Percentiles rank a stretch among this genome's conserved stretches.
phyloP scores from a whole-genome alignment of 2,329 filamentous ascomycete species.

The Metarhizium robertsii region DNA sequence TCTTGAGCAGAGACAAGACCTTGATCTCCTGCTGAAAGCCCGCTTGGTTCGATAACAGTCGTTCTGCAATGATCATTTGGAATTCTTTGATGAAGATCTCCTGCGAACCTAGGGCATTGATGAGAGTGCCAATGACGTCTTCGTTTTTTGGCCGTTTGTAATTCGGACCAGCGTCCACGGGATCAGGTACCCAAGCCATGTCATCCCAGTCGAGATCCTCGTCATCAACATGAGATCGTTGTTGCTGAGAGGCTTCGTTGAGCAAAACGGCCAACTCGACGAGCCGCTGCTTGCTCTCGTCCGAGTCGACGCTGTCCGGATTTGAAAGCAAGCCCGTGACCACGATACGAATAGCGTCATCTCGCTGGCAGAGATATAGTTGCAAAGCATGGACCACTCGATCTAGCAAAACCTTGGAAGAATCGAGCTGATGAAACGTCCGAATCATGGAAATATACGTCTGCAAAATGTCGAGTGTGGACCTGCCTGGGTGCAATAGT shows the following conservation, averaged over 20 bases:
- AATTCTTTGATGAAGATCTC: slow-evolving; percentile 94
- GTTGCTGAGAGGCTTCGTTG: slow-evolving; percentile 47
- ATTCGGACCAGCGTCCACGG: slow-evolving; percentile 84
- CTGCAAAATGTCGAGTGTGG: slow-evolving; percentile 65
- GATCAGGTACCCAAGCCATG: slow-evolving; percentile 87
- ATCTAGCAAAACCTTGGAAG: slow-evolving; percentile 68
- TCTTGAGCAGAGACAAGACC: slow-evolving; percentile 78
- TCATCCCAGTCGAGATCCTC: slow-evolving; percentile 83
- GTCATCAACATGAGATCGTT: slow-evolving; percentile 44
- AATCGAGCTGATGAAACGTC: slow-evolving; percentile 65
- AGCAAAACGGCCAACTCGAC: slow-evolving; percentile 60
- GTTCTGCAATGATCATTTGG: slow-evolving; percentile 78
- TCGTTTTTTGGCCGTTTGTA: slow-evolving; percentile 83
- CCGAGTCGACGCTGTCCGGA: slow-evolving; percentile 40
- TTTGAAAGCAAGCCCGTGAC: slow-evolving; percentile 64
- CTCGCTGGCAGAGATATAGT: slow-evolving; percentile 65
- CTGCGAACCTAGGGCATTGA: slow-evolving; percentile 78
- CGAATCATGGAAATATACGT: slow-evolving; percentile 74
- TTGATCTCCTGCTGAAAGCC: slow-evolving; percentile 72
- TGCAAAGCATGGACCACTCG: slow-evolving; percentile 65
- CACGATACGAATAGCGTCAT: slow-evolving; percentile 70
- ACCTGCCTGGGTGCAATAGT: slow-evolving; percentile 65
- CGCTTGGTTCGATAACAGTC: slow-evolving; percentile 57
- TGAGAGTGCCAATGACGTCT: slow-evolving; percentile 85
- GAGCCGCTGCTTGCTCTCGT: slow-evolving; percentile 40